These are phyloP conservation scores for Boletellus sp. DNA, from an alignment of 768 basidiomycete genomes.

Conservation along the genomic window DNA sequence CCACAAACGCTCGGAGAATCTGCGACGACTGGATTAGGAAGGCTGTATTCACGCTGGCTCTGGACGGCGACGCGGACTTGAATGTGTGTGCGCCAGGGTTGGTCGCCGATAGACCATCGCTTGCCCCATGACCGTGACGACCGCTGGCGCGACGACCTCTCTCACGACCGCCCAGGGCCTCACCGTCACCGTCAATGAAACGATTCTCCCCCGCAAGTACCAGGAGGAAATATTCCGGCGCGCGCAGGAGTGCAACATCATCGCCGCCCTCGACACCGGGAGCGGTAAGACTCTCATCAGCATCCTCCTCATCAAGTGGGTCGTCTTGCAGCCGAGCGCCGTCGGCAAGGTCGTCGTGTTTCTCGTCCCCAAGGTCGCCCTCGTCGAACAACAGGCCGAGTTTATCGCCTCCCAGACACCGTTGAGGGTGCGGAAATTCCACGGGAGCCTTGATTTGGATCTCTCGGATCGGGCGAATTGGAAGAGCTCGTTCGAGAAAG, in stretches of 20 bases:
- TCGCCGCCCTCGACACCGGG: constrained; percentile 57
- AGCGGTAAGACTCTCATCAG: constrained; percentile 62
- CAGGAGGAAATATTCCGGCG: constrained; percentile 55
- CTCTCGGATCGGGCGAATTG: constrained; percentile 64
- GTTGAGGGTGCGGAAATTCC: constrained; percentile 62
- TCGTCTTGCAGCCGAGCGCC: constrained; percentile 48
- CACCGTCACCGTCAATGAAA: constrained; percentile 31
- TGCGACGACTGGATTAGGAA: constrained; percentile 21
- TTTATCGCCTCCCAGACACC: constrained; percentile 64
- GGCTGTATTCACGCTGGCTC: constrained; percentile 23
- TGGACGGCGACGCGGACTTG: constrained; percentile 27
- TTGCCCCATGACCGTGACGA: constrained; percentile 25
- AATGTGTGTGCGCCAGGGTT: constrained; percentile 1
- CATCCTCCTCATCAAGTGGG: constrained; percentile 71
- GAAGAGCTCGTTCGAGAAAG: constrained; percentile 54
- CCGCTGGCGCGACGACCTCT: constrained; percentile 11
- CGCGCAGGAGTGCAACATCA: constrained; percentile 50
- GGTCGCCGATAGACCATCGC: constrained; percentile 4
- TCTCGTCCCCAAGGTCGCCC: constrained; percentile 79
- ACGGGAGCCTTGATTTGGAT: constrained; percentile 69
- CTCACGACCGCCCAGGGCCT: constrained; percentile 25
- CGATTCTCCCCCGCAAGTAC: constrained; percentile 46
- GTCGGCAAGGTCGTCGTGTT: constrained; percentile 67
- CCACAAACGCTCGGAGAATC: constrained; percentile 12
- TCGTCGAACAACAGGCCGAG: constrained; percentile 78